phyloP scores from a whole-genome alignment of 176 grass and related monocot species.

The Microstegium vimineum region DNA sequence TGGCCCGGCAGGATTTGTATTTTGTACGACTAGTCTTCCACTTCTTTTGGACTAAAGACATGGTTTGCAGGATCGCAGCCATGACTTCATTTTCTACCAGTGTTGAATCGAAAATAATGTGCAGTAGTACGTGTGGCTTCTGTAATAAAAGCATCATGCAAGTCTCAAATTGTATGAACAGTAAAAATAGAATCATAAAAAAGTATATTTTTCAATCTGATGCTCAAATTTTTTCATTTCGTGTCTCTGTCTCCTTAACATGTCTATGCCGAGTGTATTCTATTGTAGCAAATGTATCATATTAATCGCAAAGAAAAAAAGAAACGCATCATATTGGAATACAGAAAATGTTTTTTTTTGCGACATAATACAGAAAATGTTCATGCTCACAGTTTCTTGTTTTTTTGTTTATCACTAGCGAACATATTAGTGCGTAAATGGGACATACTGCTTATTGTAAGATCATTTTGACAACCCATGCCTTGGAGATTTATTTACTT shows the following conservation, averaged over 20 bases:
- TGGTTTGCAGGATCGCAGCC: not conserved
- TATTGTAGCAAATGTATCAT: too few species aligned
- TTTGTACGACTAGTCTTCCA: not conserved
- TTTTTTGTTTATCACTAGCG: not conserved
- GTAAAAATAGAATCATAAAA: not conserved
- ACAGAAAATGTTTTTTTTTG: too few species aligned
- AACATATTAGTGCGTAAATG: not conserved
- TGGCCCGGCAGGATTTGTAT: not conserved
- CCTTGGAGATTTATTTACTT: too few species aligned
- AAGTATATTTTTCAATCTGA: not conserved
- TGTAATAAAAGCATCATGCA: not conserved
- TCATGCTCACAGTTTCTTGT: not conserved
- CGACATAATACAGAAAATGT: not conserved
- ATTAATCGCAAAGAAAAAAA: too few species aligned
- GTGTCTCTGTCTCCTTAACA: not conserved
- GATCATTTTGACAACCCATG: not conserved
- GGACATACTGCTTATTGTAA: not conserved
- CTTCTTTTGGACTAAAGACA: not conserved
- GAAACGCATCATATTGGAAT: too few species aligned
- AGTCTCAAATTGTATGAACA: not conserved
- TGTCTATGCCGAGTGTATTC: not conserved
- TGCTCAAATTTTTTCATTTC: not conserved
- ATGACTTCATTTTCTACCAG: not conserved
- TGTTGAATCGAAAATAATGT: not conserved
- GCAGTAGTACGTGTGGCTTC: not conserved